A percentile compares a stretch with the other conserved stretches of the same genome.
phyloP scores from a whole-genome alignment of 495 filamentous ascomycete species.

The Neurospora sp. region DNA sequence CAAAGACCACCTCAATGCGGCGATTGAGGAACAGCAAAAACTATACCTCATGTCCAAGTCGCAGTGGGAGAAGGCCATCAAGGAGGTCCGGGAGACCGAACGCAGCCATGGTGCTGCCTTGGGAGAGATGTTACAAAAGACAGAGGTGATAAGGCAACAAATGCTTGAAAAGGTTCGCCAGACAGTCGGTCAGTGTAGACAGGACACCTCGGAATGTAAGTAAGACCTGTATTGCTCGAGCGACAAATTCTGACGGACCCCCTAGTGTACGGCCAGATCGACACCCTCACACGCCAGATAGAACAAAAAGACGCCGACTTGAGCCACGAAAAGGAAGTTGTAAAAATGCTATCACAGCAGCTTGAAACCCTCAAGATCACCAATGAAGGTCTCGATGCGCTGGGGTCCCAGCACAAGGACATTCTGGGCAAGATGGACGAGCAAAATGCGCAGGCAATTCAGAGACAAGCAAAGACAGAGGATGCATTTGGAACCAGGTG shows the following conservation, averaged over 20 bases:
- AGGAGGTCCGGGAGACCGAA: slow-evolving; percentile 14
- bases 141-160: slow-evolving; percentile 22
- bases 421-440: slow-evolving; percentile 21
- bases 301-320: slow-evolving; percentile 22
- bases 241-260: slow-evolving; percentile 2
- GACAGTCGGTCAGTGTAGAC: slow-evolving; percentile 15
- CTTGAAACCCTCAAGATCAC: slow-evolving; percentile 18
- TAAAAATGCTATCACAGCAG: slow-evolving; percentile 14
- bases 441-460: slow-evolving; percentile 2
- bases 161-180: slow-evolving; percentile 23
- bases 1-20: slow-evolving; percentile 23
- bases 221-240: background rate
- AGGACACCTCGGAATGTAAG: slow-evolving; percentile 21
- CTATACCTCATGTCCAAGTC: slow-evolving; percentile 22
- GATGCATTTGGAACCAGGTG: slow-evolving; percentile 4
- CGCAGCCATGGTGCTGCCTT: slow-evolving; percentile 6
- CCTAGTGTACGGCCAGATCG: slow-evolving; percentile 21
- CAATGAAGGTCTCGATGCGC: slow-evolving; percentile 15
- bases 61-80: slow-evolving; percentile 16
- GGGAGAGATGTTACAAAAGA: slow-evolving; percentile 15
- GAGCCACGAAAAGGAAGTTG: slow-evolving; percentile 14
- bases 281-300: slow-evolving; percentile 13
- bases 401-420: slow-evolving; percentile 20
- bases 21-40: slow-evolving; percentile 29
- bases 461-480: slow-evolving; percentile 4